phyloP scores from a whole-genome alignment of 2,329 filamentous ascomycete genomes.

The Hypoxylon sp. region DNA sequence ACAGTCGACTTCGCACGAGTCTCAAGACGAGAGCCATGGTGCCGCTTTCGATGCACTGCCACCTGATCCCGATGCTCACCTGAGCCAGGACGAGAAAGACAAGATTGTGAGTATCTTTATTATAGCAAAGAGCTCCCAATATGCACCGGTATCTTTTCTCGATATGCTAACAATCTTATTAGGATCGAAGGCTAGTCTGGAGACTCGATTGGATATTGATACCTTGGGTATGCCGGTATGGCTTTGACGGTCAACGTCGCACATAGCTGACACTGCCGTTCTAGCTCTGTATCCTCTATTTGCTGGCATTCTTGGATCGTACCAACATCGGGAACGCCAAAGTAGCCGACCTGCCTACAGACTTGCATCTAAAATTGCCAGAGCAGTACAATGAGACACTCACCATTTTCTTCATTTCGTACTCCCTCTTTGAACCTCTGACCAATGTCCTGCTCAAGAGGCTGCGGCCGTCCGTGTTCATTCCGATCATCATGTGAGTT shows the following conservation, averaged over 20 bases:
- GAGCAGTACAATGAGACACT: slow-evolving; percentile 79
- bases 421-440: slow-evolving; percentile 80
- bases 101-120: slow-evolving; percentile 60
- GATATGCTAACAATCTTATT: slow-evolving; percentile 23
- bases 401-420: slow-evolving; percentile 89
- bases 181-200: slow-evolving; percentile 53
- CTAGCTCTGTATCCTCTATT: slow-evolving; percentile 76
- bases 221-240: slow-evolving; percentile 50
- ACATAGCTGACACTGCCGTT: slow-evolving; percentile 22
- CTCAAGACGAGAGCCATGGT: slow-evolving; percentile 36
- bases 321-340: slow-evolving; percentile 82
- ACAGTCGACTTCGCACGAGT: slow-evolving; percentile 43
- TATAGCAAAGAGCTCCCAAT: neutral
- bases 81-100: slow-evolving; percentile 67
- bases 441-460: slow-evolving; percentile 86
- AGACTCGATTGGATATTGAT: slow-evolving; percentile 53
- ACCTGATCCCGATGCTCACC: slow-evolving; percentile 68
- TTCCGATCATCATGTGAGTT: slow-evolving; percentile 82
- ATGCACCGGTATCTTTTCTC: neutral
- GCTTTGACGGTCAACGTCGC: neutral
- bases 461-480: slow-evolving; percentile 80
- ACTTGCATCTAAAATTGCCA: slow-evolving; percentile 69
- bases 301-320: slow-evolving; percentile 79
- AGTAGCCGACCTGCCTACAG: slow-evolving; percentile 65
- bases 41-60: slow-evolving; percentile 41